A percentile compares a stretch with the other conserved stretches of the same genome.
Conservation (phyloP, 441 rosid species). For the Syzygium syzygioides region DNA sequence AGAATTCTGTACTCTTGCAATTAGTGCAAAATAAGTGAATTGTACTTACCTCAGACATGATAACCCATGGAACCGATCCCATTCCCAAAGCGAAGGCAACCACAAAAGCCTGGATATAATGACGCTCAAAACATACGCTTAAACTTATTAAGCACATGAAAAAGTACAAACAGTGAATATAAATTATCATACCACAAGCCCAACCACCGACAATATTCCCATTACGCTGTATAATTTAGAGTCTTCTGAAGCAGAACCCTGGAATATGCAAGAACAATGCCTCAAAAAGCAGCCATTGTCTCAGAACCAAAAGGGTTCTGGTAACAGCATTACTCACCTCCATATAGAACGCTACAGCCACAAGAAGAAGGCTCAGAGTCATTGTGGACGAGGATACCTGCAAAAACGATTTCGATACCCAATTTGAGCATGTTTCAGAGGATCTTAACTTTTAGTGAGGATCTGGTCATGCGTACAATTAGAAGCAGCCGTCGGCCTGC, state of each 20-base stretch:
- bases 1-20: not conserved
- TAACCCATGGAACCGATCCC: conserved; percentile 93
- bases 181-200: conserved; percentile 70
- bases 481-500: conserved; percentile 85
- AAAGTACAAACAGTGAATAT: not conserved
- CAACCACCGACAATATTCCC: conserved; percentile 70
- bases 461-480: conserved; percentile 46
- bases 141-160: not conserved
- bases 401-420: not conserved
- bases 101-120: conserved; percentile 53
- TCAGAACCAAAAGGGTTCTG: not conserved
- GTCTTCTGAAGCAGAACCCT: conserved; percentile 46
- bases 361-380: conserved; percentile 71
- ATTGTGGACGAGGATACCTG: conserved; percentile 77
- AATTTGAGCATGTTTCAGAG: not conserved
- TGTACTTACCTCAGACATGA: conserved; percentile 83
- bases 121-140: not conserved
- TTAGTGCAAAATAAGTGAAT: not conserved
- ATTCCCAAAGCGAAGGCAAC: conserved; percentile 73
- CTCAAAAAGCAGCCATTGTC: not conserved
- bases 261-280: conserved; percentile 4
- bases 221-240: conserved; percentile 43
- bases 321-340: conserved; percentile 35
- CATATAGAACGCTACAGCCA: conserved; percentile 59
- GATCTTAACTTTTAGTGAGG: not conserved